Base-by-base conservation (phyloP, 441 rosid genomes). In the Eutrema salsugineum region DNA sequence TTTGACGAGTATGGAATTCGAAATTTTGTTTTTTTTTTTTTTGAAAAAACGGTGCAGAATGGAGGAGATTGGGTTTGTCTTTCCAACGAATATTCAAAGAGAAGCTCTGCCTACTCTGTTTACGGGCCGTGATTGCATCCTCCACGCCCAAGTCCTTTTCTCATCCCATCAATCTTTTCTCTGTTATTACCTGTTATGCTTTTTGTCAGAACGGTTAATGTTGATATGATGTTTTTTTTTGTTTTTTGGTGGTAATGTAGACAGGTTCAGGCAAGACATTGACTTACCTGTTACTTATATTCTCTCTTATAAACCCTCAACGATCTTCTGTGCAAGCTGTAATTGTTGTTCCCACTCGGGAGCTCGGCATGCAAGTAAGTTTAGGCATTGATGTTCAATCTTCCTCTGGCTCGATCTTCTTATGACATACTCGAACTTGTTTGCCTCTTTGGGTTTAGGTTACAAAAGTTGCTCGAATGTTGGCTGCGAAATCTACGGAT, bases 191-290 rank as follows among this genome's bases (percentile, higher is more conserved):
- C 36, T n/a, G n/a, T n/a, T 72, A 7, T 15, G 4, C 58, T 17
- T 24, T 20, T 42, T 19, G 63, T 28, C 54, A 53, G 68, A 9
- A 12, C 7, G 43, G 42, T 59, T 77, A 65, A 78, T 72, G 35
- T 69, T 57, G 28, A 0, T 35, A 27, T 81, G 20, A 5, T 14
- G 74, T 80, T 64, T 83, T 2, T 20, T 20, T 20, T 20, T 20
- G n/a, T n/a, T 20, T 20, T 20, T 1, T 20, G 24, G 24, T n/a
- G 80, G 71, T 54, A 22, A 36, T 79, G 54, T 85, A 86, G 97
- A 94, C 97, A 86, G 97, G 97, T 80, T 90, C 94, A 16, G 97
- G 99, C 50, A 89, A 94, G 88, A 91, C 94, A 17, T 88, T 94
- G 83, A 87, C 96, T 5, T 91, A 94, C 75, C 63, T 94, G 11